Evolutionary conservation across 106 monocot species (phyloP).

Genomic region (Platanthera guangdongensis): DNA sequence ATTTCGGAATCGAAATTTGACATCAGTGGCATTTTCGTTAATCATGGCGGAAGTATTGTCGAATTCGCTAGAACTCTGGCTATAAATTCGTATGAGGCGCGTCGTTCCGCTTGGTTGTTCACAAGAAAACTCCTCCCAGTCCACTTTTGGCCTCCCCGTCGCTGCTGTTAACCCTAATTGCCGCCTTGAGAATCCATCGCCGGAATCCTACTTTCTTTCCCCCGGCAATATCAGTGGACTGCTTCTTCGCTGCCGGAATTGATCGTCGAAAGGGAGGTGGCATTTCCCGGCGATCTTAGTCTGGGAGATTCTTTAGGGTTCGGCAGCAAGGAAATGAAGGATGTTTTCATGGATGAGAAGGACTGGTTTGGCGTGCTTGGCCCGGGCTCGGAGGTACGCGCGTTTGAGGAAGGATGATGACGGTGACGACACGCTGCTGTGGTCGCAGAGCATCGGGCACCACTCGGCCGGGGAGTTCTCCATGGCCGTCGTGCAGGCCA

Average conservation of each 20-base stretch:
- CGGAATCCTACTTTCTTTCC: background rate
- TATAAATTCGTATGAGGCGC: background rate
- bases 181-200: background rate
- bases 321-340: slow-evolving; percentile 61
- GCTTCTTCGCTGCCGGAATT: background rate
- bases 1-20: too few species aligned
- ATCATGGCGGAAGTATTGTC: background rate
- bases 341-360: slow-evolving; percentile 69
- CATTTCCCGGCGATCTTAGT: background rate
- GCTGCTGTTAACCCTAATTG: background rate
- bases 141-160: background rate
- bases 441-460: slow-evolving; percentile 59
- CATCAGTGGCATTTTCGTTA: background rate
- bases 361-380: slow-evolving; percentile 48
- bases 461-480: slow-evolving; percentile 82
- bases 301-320: background rate
- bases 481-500: slow-evolving; percentile 77
- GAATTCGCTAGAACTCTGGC: background rate
- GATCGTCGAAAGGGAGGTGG: background rate
- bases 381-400: slow-evolving; percentile 53
- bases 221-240: background rate
- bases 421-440: slow-evolving; percentile 49
- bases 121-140: background rate
- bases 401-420: slow-evolving; percentile 77
- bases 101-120: background rate